Evolutionary conservation across 208 protist genomes (phyloP).

Genomic region (Acanthamoeba lugdunensis): DNA sequence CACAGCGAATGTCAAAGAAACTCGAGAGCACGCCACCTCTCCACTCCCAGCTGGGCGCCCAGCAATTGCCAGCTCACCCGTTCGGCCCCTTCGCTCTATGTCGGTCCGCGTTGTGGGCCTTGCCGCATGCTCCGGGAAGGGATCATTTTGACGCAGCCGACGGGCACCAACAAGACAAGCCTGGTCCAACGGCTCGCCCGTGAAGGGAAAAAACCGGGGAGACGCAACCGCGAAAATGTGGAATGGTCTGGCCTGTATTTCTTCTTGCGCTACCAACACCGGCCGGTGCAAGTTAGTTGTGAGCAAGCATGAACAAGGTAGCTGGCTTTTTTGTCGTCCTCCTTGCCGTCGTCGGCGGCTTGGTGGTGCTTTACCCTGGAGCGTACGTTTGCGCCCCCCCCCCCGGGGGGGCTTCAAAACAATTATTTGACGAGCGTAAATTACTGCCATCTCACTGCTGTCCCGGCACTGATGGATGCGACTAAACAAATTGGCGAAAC

Average conservation of each 20-base stretch:
- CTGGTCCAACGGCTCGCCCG: no score
- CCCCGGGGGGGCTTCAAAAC: no score
- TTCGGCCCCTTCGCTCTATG: background rate
- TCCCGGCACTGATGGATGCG: no score
- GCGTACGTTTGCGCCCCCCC: background rate
- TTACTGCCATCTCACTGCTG: background rate
- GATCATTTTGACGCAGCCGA: no score
- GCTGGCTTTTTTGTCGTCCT: background rate
- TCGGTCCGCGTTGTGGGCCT: background rate
- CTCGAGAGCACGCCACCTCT: background rate
- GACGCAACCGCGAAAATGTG: no score
- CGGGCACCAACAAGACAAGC: no score
- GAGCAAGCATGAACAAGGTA: background rate
- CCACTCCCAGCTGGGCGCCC: background rate
- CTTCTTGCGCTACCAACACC: no score
- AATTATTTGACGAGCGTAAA: background rate
- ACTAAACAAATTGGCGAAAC: no score
- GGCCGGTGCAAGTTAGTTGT: no score
- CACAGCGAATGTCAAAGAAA: conserved; percentile 25
- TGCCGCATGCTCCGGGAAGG: no score
- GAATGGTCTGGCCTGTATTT: no score
- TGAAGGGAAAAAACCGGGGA: no score
- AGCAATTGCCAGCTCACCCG: background rate
- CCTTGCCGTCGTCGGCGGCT: background rate
- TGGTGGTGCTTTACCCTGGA: background rate